Evolutionary conservation across 768 basidiomycete genomes (phyloP).

Genomic region (Leccinum subgranulosum): DNA sequence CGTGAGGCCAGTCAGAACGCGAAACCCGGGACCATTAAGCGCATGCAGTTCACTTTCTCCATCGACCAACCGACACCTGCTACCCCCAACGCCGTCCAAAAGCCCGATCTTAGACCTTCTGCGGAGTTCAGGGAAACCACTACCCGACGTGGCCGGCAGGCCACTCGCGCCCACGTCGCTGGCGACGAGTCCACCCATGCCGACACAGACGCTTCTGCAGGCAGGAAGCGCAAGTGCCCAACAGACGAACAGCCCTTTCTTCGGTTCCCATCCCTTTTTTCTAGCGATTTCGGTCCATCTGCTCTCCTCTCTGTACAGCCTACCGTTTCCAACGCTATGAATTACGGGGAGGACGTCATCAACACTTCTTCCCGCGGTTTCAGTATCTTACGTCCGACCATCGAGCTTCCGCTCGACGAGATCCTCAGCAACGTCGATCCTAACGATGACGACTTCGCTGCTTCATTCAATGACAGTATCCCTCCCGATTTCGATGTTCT

Average conservation of each 20-base stretch:
- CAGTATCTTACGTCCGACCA: slow-evolving; percentile 39
- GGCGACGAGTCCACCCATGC: slow-evolving; percentile 19
- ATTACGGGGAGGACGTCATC: no score
- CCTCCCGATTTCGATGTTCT: slow-evolving; percentile 20
- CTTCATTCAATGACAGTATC: background rate
- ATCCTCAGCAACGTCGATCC: slow-evolving; percentile 44
- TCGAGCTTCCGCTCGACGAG: slow-evolving; percentile 82
- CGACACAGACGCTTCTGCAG: slow-evolving; percentile 24
- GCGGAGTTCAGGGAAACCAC: slow-evolving; percentile 56
- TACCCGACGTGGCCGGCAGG: slow-evolving; percentile 37
- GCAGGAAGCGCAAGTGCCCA: slow-evolving; percentile 27
- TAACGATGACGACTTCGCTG: slow-evolving; percentile 14
- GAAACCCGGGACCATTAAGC: slow-evolving; percentile 66
- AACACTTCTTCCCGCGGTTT: no score
- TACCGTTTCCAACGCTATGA: slow-evolving; percentile 33
- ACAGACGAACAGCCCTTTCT: slow-evolving; percentile 39
- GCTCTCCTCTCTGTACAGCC: slow-evolving; percentile 69
- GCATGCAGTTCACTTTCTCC: slow-evolving; percentile 90
- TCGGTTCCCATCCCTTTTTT: slow-evolving; percentile 61
- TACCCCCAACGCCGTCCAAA: slow-evolving; percentile 47
- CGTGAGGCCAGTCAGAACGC: slow-evolving; percentile 66
- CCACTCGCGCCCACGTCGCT: slow-evolving; percentile 36
- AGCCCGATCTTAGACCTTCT: slow-evolving; percentile 68
- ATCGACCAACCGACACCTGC: slow-evolving; percentile 65
- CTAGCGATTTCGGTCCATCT: slow-evolving; percentile 56